Evolutionary conservation across 1,139 yeast species (phyloP).

Genomic region (Arxiozyma telluris): DNA sequence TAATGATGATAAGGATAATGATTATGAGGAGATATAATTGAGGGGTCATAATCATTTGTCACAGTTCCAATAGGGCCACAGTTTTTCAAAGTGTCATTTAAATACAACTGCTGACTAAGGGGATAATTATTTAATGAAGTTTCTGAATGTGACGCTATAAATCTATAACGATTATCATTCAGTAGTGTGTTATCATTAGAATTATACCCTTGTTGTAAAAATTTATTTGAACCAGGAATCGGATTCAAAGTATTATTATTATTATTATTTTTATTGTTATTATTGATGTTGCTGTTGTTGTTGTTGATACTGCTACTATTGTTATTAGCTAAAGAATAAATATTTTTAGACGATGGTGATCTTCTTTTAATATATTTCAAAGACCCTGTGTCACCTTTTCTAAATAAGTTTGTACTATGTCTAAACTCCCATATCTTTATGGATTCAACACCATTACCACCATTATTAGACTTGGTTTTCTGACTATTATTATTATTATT

Average conservation of each 20-base stretch:
- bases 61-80: background rate
- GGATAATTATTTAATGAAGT: background rate
- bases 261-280: too few relatives aligned
- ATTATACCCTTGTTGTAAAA: background rate
- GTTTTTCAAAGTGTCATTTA: background rate
- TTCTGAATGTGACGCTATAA: background rate
- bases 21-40: background rate
- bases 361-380: conserved; percentile 55
- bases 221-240: background rate
- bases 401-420: conserved; percentile 56
- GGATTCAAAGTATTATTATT: background rate
- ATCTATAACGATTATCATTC: background rate
- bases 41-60: background rate
- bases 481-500: conserved; percentile 6
- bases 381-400: conserved; percentile 53
- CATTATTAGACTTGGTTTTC: background rate
- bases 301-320: background rate
- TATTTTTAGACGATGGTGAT: conserved; percentile 38
- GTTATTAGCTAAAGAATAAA: background rate
- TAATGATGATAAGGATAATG: too few relatives aligned
- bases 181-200: background rate
- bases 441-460: conserved; percentile 14
- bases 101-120: background rate
- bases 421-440: conserved; percentile 57
- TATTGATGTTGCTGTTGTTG: too few relatives aligned